Conservation (phyloP, 768 basidiomycete species). For the Favolaschia claudopus region DNA sequence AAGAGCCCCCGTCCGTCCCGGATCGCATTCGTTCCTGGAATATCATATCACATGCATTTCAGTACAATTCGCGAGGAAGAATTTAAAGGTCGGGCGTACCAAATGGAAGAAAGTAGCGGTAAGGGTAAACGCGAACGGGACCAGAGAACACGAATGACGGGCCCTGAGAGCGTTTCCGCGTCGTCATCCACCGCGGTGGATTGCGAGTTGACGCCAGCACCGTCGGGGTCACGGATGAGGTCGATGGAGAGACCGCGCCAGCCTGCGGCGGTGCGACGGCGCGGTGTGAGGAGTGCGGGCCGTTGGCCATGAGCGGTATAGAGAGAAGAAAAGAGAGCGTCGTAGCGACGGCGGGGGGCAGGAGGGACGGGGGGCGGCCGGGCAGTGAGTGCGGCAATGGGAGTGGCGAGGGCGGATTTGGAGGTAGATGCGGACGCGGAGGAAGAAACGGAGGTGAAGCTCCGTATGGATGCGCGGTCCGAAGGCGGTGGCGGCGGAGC, state of each 20-base stretch:
- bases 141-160: conserved; percentile 20
- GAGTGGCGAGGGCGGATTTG: conserved; percentile 21
- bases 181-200: conserved; percentile 16
- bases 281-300: conserved; percentile 46
- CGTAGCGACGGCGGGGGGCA: conserved; percentile 70
- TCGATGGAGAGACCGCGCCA: conserved; percentile 81
- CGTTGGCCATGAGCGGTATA: conserved; percentile 68
- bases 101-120: conserved; percentile 61
- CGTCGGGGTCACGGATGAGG: conserved; percentile 58
- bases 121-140: conserved; percentile 16
- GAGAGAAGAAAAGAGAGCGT: conserved; percentile 69
- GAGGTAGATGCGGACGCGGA: conserved; percentile 44
- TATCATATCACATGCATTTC: neutral
- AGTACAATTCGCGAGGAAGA: conserved; percentile 1
- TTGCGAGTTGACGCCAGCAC: conserved; percentile 38
- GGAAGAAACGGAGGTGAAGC: conserved; percentile 41
- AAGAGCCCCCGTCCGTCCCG: conserved; percentile 59
- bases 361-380: conserved; percentile 75
- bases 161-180: conserved; percentile 16
- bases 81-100: conserved; percentile 51
- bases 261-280: conserved; percentile 61
- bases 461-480: conserved; percentile 35
- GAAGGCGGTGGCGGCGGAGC: conserved; percentile 28
- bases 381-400: conserved; percentile 37
- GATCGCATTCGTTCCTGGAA: conserved; percentile 76